Evolutionary conservation across 108 stramenopile species (phyloP).

Genomic region (Hondaea fermentalgiana): DNA sequence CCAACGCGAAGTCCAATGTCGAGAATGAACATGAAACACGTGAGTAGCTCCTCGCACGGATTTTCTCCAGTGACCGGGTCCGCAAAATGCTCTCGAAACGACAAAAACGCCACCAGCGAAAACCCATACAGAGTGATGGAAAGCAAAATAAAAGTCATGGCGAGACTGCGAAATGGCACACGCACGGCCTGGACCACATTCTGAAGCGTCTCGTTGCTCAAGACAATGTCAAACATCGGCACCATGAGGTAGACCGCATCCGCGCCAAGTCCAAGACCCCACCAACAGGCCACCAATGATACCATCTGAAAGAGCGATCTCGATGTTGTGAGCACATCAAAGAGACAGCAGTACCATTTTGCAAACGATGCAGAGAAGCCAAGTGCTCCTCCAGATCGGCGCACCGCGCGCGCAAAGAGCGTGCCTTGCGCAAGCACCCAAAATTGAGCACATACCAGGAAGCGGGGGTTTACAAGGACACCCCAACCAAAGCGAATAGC

Average conservation of each 20-base stretch:
- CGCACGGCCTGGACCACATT: constrained; percentile 37
- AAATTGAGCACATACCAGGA: background rate
- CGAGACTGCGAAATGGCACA: constrained; percentile 28
- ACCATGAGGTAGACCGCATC: background rate
- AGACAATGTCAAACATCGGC: constrained; percentile 30
- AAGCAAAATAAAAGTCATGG: constrained; percentile 31
- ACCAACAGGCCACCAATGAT: background rate
- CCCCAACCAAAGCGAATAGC: background rate
- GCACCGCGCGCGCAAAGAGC: background rate
- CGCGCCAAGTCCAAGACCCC: background rate
- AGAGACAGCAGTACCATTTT: background rate
- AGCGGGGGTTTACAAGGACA: background rate
- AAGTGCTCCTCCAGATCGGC: background rate
- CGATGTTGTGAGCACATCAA: background rate
- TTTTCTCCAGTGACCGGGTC: constrained; percentile 7
- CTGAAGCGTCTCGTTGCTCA: constrained; percentile 26
- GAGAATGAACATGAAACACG: constrained; percentile 29
- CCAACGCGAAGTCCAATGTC: constrained; percentile 24
- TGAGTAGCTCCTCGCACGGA: constrained; percentile 18
- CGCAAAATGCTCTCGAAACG: constrained; percentile 22
- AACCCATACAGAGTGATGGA: constrained; percentile 31
- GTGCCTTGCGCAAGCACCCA: background rate
- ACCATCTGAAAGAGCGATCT: background rate
- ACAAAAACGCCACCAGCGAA: constrained; percentile 11
- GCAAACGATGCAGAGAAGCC: background rate